A percentile compares a stretch with the other conserved stretches of the same genome.
These are phyloP conservation scores for Periglandula ipomoeae DNA, from an alignment of 2,329 filamentous ascomycete species.

Conservation along the genomic window DNA sequence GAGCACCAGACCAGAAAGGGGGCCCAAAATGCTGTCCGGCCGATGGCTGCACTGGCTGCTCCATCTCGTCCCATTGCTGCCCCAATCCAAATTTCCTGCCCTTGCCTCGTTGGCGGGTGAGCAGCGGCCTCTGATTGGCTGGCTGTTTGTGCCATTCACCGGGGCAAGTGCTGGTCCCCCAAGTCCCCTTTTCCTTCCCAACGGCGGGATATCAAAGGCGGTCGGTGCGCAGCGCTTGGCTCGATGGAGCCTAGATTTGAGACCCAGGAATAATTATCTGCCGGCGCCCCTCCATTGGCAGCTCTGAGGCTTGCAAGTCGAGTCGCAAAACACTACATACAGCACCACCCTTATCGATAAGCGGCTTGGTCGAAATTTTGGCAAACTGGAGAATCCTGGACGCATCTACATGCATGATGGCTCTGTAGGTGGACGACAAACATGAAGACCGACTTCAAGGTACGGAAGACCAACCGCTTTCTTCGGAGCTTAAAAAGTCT, in stretches of 20 bases:
- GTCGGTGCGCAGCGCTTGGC: constrained; percentile 16
- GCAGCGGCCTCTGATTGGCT: constrained; percentile 2
- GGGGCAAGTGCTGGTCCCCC: background rate
- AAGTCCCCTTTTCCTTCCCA: constrained; percentile 14
- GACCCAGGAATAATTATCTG: constrained; percentile 24
- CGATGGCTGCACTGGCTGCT: no score
- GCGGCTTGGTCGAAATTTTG: constrained; percentile 19
- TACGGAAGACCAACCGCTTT: constrained; percentile 33
- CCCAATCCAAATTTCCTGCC: constrained; percentile 20
- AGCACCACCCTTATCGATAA: constrained; percentile 22
- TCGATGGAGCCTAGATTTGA: constrained; percentile 10
- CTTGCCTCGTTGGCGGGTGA: constrained; percentile 15
- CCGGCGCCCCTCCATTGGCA: no score
- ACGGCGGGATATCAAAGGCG: constrained; percentile 8
- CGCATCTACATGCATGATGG: constrained; percentile 19
- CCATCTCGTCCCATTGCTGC: background rate
- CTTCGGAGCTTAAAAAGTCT: no score
- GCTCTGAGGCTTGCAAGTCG: no score
- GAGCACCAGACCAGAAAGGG: constrained; percentile 16
- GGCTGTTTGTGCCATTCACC: no score
- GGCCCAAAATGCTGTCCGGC: constrained; percentile 5
- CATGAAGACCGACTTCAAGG: constrained; percentile 99
- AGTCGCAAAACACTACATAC: no score
- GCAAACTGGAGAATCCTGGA: constrained; percentile 9
- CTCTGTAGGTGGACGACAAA: constrained; percentile 25